Base-by-base conservation (phyloP, 1,284 basidiomycete genomes). In the Heterobasidion occidentale region DNA sequence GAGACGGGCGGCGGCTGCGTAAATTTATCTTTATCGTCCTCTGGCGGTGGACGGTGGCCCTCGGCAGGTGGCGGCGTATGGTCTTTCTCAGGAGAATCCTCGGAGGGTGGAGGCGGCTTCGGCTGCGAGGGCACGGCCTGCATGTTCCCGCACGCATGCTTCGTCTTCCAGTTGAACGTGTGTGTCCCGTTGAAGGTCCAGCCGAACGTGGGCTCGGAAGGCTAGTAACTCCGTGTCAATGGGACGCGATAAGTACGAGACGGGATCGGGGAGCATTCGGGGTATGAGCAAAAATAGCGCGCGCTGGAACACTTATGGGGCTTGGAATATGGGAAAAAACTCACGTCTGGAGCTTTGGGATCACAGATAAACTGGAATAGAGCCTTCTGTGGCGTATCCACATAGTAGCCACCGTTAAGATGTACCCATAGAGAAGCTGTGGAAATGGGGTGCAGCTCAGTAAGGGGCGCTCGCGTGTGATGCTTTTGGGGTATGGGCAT, bases 341-440 rank as follows among this genome's bases (percentile, higher is more conserved):
- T 27, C 20, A 70, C 69, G 61, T 70, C 71, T 38, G 71, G 65
- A 19, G 63, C 61, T n/a, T 63, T 58, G 27, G 62, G 67, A 53
- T 73, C 72, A 60, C 77, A 79, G 47, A 68, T 56, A 56, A 77
- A 75, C 51, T 68, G 60, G 53, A 79, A 68, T 15, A 69, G 66
- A 3, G 74, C 74, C 33, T 68, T 71, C 54, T 78, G 76, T 11
- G 63, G 60, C 47, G 64, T 63, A 35, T 68, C 54, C 44, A 71
- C 69, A 58, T 78, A 77, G 49, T 62, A 62, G 33, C 73, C 73
- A 38, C 77, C 76, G 58, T 74, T 68, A 45, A 77, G 60, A 12
- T 68, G 70, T 46, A 78, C 49, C 47, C 71, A 69, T n/a, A 78
- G 61, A 0, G 71, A 66, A 7, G 65, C 71, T 71, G 56, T 36